Conservation (phyloP, 225 moss, liverwort and hornwort genomes). For the Physcomitrium patens region DNA sequence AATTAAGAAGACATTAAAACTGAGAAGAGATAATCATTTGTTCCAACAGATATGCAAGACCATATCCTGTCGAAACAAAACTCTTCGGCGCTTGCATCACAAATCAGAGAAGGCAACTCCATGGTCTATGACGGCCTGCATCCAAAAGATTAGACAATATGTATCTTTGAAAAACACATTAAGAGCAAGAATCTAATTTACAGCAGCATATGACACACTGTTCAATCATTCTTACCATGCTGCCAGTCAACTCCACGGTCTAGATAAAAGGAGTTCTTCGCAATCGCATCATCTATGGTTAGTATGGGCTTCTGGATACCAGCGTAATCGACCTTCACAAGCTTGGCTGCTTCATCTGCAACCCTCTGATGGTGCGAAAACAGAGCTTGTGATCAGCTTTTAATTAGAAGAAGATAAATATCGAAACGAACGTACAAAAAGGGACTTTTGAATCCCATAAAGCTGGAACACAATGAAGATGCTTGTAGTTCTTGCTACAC, state of each 20-base stretch:
- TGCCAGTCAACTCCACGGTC: slow-evolving; percentile 60
- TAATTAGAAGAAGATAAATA: not conserved
- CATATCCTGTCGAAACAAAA: not conserved
- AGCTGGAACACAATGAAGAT: too few relatives aligned
- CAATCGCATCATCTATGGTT: slow-evolving; percentile 79
- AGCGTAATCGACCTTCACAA: slow-evolving; percentile 70
- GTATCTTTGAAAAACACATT: not conserved
- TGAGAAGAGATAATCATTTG: not conserved
- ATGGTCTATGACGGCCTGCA: not conserved
- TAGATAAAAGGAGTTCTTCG: slow-evolving; percentile 57
- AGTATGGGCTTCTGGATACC: slow-evolving; percentile 68
- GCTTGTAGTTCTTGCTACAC: too few relatives aligned
- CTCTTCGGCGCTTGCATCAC: not conserved
- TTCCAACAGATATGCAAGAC: not conserved
- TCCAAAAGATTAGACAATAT: not conserved
- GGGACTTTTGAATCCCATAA: too few relatives aligned
- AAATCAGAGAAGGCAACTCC: too few relatives aligned
- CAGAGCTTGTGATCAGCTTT: not conserved
- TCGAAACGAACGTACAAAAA: too few relatives aligned
- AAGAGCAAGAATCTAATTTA: not conserved
- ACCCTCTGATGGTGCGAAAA: slow-evolving; percentile 48
- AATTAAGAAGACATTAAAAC: not conserved
- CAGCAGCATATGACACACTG: not conserved
- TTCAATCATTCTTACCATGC: slow-evolving; percentile 29
- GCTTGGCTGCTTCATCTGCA: slow-evolving; percentile 71